phyloP scores from a whole-genome alignment of 169 alveolate species.

The Cryptosporidium sp. region DNA sequence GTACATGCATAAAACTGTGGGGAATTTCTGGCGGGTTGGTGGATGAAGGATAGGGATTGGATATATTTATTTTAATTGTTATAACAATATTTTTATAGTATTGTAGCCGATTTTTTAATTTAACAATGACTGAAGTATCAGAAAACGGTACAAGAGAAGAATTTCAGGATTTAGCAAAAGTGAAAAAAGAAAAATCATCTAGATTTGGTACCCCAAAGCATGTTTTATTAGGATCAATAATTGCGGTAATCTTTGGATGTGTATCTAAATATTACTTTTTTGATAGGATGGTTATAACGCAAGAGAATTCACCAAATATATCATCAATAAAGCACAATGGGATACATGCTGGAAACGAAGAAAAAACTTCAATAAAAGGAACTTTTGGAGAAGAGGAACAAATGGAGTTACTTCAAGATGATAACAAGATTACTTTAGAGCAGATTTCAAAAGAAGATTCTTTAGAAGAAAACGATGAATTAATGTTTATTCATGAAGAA shows the following conservation, averaged over 20 bases:
- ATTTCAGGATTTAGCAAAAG: background rate
- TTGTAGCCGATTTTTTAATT: background rate
- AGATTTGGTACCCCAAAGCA: conserved; percentile 7
- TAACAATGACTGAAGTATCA: background rate
- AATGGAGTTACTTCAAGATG: background rate
- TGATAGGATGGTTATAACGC: background rate
- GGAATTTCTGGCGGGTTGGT: background rate
- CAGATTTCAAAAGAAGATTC: conserved; percentile 1
- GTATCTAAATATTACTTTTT: background rate
- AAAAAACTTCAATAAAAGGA: background rate
- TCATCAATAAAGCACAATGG: background rate
- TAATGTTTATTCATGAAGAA: background rate
- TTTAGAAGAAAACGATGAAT: background rate
- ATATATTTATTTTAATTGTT: too few species aligned
- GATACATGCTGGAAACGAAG: background rate
- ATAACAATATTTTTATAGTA: too few species aligned
- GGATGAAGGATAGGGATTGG: background rate
- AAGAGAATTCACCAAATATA: background rate
- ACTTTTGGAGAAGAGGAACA: conserved; percentile 29
- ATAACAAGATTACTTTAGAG: background rate
- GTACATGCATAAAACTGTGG: background rate
- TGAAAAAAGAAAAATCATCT: background rate
- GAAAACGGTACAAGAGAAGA: background rate
- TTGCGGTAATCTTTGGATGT: conserved; percentile 24
- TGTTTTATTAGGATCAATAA: conserved; percentile 20